Evolutionary conservation across 1,284 basidiomycete genomes (phyloP).

Genomic region (Moesziomyces parantarcticus): DNA sequence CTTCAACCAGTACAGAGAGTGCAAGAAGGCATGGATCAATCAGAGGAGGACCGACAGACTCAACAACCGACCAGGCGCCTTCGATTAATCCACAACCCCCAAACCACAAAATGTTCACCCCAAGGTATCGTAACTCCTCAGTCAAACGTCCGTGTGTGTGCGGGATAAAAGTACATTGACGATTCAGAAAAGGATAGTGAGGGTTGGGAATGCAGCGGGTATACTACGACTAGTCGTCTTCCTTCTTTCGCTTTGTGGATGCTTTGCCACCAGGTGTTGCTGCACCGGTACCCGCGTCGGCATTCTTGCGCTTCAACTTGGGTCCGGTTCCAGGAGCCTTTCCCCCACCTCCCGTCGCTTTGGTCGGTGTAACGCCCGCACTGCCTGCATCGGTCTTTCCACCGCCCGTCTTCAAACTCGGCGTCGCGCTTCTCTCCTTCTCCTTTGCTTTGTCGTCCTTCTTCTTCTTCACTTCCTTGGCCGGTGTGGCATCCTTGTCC

Average conservation of each 20-base stretch:
- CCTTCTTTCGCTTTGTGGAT: constrained; percentile 43
- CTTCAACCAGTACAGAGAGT: constrained; percentile 61
- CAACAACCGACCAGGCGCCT: constrained; percentile 49
- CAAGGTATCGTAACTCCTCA: too few species aligned
- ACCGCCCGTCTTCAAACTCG: constrained; percentile 13
- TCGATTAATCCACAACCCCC: constrained; percentile 22
- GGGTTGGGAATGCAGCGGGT: too few species aligned
- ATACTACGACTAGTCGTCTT: constrained; percentile 33
- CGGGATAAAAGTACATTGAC: background rate
- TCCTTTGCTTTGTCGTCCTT: constrained; percentile 12
- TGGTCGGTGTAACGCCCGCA: constrained; percentile 13
- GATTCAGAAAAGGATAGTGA: background rate
- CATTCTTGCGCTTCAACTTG: constrained; percentile 45
- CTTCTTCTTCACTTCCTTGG: background rate
- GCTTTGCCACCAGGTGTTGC: constrained; percentile 25
- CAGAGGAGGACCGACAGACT: constrained; percentile 52
- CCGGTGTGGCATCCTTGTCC: constrained; percentile 7
- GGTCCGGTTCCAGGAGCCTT: constrained; percentile 8
- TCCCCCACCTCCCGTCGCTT: background rate
- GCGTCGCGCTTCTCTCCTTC: constrained; percentile 27
- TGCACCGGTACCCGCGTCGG: constrained; percentile 7
- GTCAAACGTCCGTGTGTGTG: too few species aligned
- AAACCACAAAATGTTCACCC: too few species aligned
- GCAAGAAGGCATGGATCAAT: constrained; percentile 59
- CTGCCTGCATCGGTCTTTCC: constrained; percentile 13